Evolutionary conservation across 306 rosid species (phyloP).

Genomic region (Vigna mungo): DNA sequence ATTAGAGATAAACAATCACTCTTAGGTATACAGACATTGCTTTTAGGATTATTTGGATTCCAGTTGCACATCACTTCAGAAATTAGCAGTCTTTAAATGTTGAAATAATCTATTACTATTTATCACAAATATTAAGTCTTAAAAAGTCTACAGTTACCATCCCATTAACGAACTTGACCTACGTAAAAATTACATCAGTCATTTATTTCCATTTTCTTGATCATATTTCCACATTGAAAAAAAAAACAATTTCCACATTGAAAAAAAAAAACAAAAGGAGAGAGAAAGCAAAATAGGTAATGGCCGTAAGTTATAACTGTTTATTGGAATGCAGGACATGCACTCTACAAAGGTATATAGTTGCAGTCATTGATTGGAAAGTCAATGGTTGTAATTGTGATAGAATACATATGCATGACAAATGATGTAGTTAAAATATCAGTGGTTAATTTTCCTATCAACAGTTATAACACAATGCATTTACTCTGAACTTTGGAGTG

Average conservation of each 20-base stretch:
- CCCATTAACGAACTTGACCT: background rate
- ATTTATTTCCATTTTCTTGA: slow-evolving; percentile 5
- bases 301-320: background rate
- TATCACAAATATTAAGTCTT: slow-evolving; percentile 6
- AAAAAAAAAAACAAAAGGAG: background rate
- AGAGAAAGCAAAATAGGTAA: background rate
- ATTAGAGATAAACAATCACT: slow-evolving; percentile 26
- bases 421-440: background rate
- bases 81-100: slow-evolving; percentile 10
- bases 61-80: slow-evolving; percentile 1
- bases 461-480: background rate
- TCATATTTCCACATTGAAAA: background rate
- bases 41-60: slow-evolving; percentile 23
- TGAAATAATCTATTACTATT: slow-evolving; percentile 26
- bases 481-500: background rate
- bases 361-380: background rate
- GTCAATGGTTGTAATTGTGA: background rate
- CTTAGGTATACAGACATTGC: background rate
- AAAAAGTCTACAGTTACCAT: slow-evolving; percentile 9
- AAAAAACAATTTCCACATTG: background rate
- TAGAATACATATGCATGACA: background rate
- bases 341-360: background rate
- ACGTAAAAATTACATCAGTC: background rate
- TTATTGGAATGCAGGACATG: background rate
- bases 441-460: background rate